Evolutionary conservation across 441 rosid genomes (phyloP), one percentile per base, ranked within the genome.

Genomic region (Daphne laureola): DNA sequence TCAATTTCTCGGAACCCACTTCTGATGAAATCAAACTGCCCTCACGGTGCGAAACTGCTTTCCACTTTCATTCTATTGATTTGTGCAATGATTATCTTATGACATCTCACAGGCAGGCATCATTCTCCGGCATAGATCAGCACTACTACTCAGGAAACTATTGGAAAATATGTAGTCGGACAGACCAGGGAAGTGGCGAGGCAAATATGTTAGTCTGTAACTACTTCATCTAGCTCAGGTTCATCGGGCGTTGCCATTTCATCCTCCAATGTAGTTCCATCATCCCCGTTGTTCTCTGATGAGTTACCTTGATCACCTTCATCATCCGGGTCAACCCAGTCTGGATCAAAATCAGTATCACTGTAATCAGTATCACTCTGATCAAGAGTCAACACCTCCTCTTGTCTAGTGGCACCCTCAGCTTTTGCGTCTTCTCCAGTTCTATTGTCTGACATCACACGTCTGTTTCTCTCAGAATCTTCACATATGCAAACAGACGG

Each of bases 401-500:
- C 74, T 44, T 71, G 72, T 51, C 7, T 58, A 1, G 62, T 43
- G 17, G 64, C 57, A 44, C 58, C 66, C 54, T 73, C 67, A 16
- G 55, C 74, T 67, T 78, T 82, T 12, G 82, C 83, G 8, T 51
- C 11, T 72, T 82, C 86, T 63, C 78, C 79, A 11, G 66, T 60
- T 46, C 57, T 63, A 11, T 70, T 41, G 49, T 67, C 72, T 46
- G 61, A 67, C 46, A 58, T 75, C 21, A 67, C 72, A 67, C 67
- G 70, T 52, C 69, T 85, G 57, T 66, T 74, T 49, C 73, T 86
- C 55, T 69, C 73, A 0, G 79, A 61, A 48, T 73, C 76, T 72
- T 85, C 88, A 53, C 99, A 93, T 60, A 93, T 85, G 79, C 99
- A 93, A 53, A 82, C 48, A 0, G 88, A 65, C 2, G 99, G 99